Conservation (phyloP, 2,329 filamentous ascomycete species). For the Cladosporium velox region DNA sequence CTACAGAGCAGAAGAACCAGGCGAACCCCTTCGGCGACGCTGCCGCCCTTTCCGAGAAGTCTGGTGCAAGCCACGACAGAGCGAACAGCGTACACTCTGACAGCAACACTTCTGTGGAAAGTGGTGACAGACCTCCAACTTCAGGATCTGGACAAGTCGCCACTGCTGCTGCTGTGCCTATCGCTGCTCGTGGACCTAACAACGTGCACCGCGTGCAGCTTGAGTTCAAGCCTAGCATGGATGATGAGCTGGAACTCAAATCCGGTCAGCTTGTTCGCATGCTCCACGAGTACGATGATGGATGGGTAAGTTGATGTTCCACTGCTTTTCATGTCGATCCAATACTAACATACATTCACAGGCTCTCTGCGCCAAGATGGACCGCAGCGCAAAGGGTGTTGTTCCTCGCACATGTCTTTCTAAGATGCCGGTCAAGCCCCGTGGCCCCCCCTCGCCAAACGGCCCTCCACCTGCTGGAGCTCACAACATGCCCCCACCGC, state of each 20-base stretch:
- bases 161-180: conserved; percentile 40
- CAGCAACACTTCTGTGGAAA: conserved; percentile 16
- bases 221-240: conserved; percentile 89
- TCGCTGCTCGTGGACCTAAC: conserved; percentile 47
- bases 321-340: background rate
- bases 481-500: conserved; percentile 34
- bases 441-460: conserved; percentile 57
- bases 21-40: conserved; percentile 42
- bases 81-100: conserved; percentile 24
- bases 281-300: conserved; percentile 95
- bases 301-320: conserved; percentile 71
- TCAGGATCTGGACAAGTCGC: conserved; percentile 33
- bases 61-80: conserved; percentile 26
- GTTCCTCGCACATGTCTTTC: conserved; percentile 92
- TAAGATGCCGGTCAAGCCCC: conserved; percentile 85
- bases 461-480: conserved; percentile 32
- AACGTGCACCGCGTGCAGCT: conserved; percentile 91
- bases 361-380: conserved; percentile 88
- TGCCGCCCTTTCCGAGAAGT: conserved; percentile 31
- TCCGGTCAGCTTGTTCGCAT: conserved; percentile 84
- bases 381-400: conserved; percentile 89
- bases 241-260: conserved; percentile 82
- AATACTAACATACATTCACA: conserved; percentile 38
- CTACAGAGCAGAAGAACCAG: conserved; percentile 39
- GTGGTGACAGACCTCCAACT: conserved; percentile 26